phyloP scores from a whole-genome alignment of 345 rosid genomes.

The Gossypium longicalyx region DNA sequence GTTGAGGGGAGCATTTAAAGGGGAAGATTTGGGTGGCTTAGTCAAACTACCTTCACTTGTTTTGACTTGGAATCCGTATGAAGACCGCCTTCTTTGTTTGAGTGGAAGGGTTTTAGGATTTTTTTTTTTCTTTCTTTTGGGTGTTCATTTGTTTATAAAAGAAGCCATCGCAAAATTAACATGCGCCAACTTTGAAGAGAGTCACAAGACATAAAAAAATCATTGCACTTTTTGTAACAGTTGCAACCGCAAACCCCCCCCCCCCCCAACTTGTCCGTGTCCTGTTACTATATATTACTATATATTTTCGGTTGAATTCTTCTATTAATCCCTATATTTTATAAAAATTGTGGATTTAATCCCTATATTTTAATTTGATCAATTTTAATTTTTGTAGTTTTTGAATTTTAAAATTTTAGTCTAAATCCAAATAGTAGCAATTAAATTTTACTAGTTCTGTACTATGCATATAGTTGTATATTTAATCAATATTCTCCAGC shows the following conservation, averaged over 20 bases:
- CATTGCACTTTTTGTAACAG: slow-evolving; percentile 77
- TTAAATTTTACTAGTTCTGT: no score
- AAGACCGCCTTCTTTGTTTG: slow-evolving; percentile 50
- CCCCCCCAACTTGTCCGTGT: slow-evolving; percentile 15
- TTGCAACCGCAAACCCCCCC: slow-evolving; percentile 51
- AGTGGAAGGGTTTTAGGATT: slow-evolving; percentile 49
- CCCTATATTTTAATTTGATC: no score
- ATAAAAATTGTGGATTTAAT: no score
- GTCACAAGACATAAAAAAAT: slow-evolving; percentile 42
- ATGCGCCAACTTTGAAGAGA: slow-evolving; percentile 55
- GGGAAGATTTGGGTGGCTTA: slow-evolving; percentile 40
- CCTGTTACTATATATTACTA: not conserved
- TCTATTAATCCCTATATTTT: no score
- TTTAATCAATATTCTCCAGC: no score
- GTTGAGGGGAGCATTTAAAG: slow-evolving; percentile 51
- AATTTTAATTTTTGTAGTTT: no score
- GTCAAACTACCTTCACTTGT: slow-evolving; percentile 55
- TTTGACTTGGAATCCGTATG: slow-evolving; percentile 29
- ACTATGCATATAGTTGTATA: no score
- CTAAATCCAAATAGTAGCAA: no score
- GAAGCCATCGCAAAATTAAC: slow-evolving; percentile 47
- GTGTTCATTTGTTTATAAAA: slow-evolving; percentile 26
- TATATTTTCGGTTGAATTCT: no score
- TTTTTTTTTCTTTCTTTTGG: slow-evolving; percentile 41
- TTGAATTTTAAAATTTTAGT: no score